Evolutionary conservation across 2,329 filamentous ascomycete species (phyloP), one percentile per base, ranked within the genome.

Genomic region (Cladosporium sphaerospermum): DNA sequence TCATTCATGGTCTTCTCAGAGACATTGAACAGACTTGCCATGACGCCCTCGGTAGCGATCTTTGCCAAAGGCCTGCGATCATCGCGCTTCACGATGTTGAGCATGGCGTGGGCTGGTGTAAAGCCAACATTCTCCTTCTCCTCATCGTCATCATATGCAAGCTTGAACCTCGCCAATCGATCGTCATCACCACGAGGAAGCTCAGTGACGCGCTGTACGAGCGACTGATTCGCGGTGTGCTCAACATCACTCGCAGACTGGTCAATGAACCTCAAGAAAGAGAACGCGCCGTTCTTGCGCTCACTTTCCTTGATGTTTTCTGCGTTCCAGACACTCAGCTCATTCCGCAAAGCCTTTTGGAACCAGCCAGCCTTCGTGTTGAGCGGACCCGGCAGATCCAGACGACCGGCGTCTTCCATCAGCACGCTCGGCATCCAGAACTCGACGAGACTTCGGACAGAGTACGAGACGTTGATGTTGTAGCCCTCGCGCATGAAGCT

Each of bases 401-500:
- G 71, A 48, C 90, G 83, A 5, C 89, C 92, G 50, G 81, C 85
- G 32, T 89, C 82, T n/a, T 82, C 81, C 76, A 86, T 92, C n/a
- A 99, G 73, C 5, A 96, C 76, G 23, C 84, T 82, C 16, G 93
- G 93, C 52, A 97, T 70, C 45, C 84, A 78, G 67, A 92, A 96
- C 59, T 95, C 85, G 57, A 99, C 92, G 62, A 87, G 62, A 64
- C 85, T 97, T 55, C 89, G 84, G 0, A 89, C 88, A 1, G 92
- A 96, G 69, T 99, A 99, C 39, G 81, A 84, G 16, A 96, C 86
- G 16, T 86, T 76, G 47, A 97, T 80, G 57, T 85, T 84, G 55
- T 76, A 80, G 7, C 92, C 91, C 69, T 99, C 93, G 18, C 93
- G 87, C 61, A 96, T 78, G 69, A 99, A 97, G 0, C 91, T 96